Base-by-base conservation (phyloP, 306 rosid genomes). In the Quercus robur region DNA sequence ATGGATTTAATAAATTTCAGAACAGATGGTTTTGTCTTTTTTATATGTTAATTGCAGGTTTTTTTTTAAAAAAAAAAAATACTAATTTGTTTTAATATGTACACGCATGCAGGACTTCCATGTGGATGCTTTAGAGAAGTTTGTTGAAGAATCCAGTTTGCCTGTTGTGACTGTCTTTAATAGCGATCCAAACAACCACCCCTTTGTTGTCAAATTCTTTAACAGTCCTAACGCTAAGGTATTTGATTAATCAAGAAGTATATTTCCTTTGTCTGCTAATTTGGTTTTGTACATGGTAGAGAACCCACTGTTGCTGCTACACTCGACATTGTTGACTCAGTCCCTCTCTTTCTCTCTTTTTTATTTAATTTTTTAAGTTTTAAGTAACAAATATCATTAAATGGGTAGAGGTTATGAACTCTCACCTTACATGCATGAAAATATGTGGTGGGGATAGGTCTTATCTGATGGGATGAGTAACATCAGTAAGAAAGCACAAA, bases 121-220 rank as follows among this genome's bases (percentile, higher is more conserved):
- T 57, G 87, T 44, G 75, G 97, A 92, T 20, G 89, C 90, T 51
- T 69, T 91, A 49, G 94, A 90, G 89, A 93, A 96, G 80, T 90
- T 91, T 49, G 49, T 93, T 83, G 97, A 89, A 80, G 91, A 82
- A 35, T 46, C 91, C 21, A 89, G 97, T 66, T 13, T 21, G 61
- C 98, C 99, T 4, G 0, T 84, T 46, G 86, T 96, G 51, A 93
- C 97, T 0, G 49, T 84, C 82, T 93, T 91, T 33, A 82, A 91
- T 90, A 91, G 78, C 49, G 97, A 96, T 18, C 97, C 93, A 25
- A 85, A 3, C 87, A 96, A 91, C 75, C 93, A 87, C 71, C 88
- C 88, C 71, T 89, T 77, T 78, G 91, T 96, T 76, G 8, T 66
- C 46, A 93, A 96, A 77, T 91, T 90, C 86, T 96, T 93, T 75